Percentiles rank a stretch among this genome's conserved stretches.
Conservation (phyloP, 768 basidiomycete species). For the Tylopilus plumbeoviolaceoides region DNA sequence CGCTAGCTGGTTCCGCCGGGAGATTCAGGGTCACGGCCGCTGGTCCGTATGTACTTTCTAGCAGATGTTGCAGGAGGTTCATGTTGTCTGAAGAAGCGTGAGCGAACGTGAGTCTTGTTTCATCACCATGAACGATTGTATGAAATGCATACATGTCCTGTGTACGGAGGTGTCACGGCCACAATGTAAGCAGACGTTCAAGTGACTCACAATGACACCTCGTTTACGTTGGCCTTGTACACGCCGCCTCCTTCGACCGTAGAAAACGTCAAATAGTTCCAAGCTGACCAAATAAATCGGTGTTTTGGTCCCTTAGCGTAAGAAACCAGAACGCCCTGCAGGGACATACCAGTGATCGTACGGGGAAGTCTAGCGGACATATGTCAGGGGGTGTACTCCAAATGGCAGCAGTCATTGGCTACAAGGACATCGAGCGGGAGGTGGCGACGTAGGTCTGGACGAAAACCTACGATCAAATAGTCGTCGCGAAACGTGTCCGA, state of each 20-base stretch:
- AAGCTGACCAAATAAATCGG: conserved; percentile 65
- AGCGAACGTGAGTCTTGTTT: not conserved
- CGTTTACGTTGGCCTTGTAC: conserved; percentile 47
- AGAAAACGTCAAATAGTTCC: conserved; percentile 71
- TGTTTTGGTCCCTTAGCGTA: conserved; percentile 38
- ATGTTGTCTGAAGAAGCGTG: conserved; percentile 49
- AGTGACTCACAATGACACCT: conserved; percentile 54
- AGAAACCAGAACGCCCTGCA: not conserved
- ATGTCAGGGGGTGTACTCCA: conserved; percentile 76
- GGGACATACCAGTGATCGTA: conserved; percentile 50
- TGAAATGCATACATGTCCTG: conserved; percentile 41
- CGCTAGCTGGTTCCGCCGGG: conserved; percentile 45
- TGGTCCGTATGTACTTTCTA: conserved; percentile 50
- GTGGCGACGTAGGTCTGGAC: not conserved
- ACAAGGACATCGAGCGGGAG: not conserved
- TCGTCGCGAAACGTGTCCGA: conserved; percentile 66
- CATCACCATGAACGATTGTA: not conserved
- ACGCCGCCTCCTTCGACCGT: conserved; percentile 32
- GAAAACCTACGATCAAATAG: conserved; percentile 59
- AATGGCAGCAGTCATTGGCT: conserved; percentile 80
- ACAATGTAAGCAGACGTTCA: not conserved
- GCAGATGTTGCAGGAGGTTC: conserved; percentile 71
- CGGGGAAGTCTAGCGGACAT: conserved; percentile 68
- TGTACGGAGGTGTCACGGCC: not conserved
- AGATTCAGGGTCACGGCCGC: conserved; percentile 74